Percentiles rank a stretch among this genome's conserved stretches.
Evolutionary conservation across 129 eudicot species (phyloP).

Genomic region (Tanacetum coccineum): DNA sequence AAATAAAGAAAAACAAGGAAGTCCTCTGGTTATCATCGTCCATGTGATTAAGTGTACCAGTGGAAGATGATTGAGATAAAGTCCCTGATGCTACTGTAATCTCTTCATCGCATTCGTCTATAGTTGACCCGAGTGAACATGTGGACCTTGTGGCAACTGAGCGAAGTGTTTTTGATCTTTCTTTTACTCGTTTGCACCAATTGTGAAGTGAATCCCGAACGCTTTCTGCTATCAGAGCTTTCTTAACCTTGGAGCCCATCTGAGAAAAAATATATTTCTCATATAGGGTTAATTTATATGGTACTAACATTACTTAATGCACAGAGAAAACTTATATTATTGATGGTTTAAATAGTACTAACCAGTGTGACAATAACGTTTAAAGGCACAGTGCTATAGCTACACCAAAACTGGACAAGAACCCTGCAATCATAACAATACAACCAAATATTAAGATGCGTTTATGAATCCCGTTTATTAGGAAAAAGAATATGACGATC

Average conservation of each 20-base stretch:
- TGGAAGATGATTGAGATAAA: constrained; percentile 72
- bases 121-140: constrained; percentile 70
- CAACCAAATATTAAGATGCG: not conserved
- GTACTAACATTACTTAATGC: not conserved
- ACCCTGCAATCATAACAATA: constrained; percentile 48
- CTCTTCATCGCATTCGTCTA: constrained; percentile 82
- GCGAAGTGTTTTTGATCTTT: constrained; percentile 61
- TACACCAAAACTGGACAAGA: constrained; percentile 96
- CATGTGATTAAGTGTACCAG: constrained; percentile 48
- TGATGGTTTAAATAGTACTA: not conserved
- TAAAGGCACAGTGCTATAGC: constrained; percentile 90
- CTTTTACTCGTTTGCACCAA: constrained; percentile 98
- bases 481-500: not conserved
- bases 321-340: not conserved
- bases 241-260: constrained; percentile 95
- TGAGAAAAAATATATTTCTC: constrained; percentile 7
- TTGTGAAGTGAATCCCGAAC: constrained; percentile 94
- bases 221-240: constrained; percentile 90
- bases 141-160: constrained; percentile 83
- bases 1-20: too few relatives aligned
- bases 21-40: constrained; percentile 32
- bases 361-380: constrained; percentile 87
- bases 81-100: constrained; percentile 82
- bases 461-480: not conserved
- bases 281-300: not conserved